Evolutionary conservation across 768 basidiomycete genomes (phyloP).

Genomic region (Suillus discolor): DNA sequence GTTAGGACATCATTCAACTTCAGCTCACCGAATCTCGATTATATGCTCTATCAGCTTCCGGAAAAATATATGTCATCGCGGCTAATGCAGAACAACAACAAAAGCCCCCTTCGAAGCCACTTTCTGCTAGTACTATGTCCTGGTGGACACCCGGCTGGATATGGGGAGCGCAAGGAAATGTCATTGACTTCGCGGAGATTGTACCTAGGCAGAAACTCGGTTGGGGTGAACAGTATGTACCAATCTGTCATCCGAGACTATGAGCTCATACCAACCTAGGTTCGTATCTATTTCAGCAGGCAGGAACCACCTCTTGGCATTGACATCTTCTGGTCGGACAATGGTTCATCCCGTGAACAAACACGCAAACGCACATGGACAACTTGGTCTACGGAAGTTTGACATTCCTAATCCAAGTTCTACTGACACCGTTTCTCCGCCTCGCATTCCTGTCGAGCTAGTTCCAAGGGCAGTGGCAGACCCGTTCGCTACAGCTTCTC

Average conservation of each 20-base stretch:
- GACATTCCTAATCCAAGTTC: slow-evolving; percentile 41
- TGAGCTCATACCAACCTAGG: slow-evolving; percentile 39
- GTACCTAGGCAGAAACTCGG: slow-evolving; percentile 53
- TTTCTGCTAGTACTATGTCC: slow-evolving; percentile 45
- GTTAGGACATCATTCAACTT: slow-evolving; percentile 68
- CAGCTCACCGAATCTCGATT: slow-evolving; percentile 62
- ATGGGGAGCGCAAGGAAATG: slow-evolving; percentile 49
- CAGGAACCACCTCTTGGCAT: slow-evolving; percentile 66
- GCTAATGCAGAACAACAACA: slow-evolving; percentile 51
- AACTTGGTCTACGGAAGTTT: slow-evolving; percentile 77
- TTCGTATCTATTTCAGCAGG: slow-evolving; percentile 78
- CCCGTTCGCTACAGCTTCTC: slow-evolving; percentile 50
- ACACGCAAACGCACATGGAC: slow-evolving; percentile 77
- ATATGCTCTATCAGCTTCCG: slow-evolving; percentile 79
- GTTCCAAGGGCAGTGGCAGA: slow-evolving; percentile 56
- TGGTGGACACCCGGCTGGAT: slow-evolving; percentile 70
- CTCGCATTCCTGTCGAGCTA: slow-evolving; percentile 53
- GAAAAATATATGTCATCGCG: slow-evolving; percentile 72
- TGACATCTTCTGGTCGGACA: slow-evolving; percentile 72
- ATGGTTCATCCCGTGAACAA: slow-evolving; percentile 78
- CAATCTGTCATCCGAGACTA: not conserved
- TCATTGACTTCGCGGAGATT: slow-evolving; percentile 63
- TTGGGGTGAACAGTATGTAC: slow-evolving; percentile 66
- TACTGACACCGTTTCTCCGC: slow-evolving; percentile 17
- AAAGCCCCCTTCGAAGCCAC: slow-evolving; percentile 38